Conservation (phyloP, 805 yeast species). For the Teunomyces pallodes region DNA sequence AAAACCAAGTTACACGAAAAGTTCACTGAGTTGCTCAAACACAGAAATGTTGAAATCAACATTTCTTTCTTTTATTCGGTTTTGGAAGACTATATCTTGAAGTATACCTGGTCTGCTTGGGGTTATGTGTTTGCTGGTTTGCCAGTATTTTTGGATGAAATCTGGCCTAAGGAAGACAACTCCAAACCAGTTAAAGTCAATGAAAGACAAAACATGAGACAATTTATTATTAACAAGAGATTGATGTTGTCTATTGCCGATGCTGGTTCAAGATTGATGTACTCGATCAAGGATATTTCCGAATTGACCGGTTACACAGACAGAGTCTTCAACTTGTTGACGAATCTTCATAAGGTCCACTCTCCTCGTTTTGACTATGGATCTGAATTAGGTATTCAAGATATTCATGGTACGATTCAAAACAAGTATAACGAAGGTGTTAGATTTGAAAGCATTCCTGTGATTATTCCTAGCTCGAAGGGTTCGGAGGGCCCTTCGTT, state of each 20-base stretch:
- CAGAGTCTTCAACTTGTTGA: constrained; percentile 70
- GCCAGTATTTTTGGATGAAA: constrained; percentile 71
- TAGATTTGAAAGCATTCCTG: constrained; percentile 77
- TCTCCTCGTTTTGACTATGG: constrained; percentile 56
- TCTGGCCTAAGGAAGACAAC: constrained; percentile 21
- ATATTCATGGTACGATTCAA: constrained; percentile 79
- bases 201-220: constrained; percentile 70
- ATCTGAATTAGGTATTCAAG: constrained; percentile 40
- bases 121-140: constrained; percentile 90
- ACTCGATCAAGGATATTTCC: constrained; percentile 89
- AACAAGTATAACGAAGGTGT: constrained; percentile 68
- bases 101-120: constrained; percentile 92
- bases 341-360: constrained; percentile 81
- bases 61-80: constrained; percentile 66
- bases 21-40: constrained; percentile 54
- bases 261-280: constrained; percentile 93
- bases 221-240: constrained; percentile 86
- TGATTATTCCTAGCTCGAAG: constrained; percentile 67
- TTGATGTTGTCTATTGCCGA: constrained; percentile 88
- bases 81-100: constrained; percentile 81
- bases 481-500: constrained; percentile 64
- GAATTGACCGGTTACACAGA: constrained; percentile 89
- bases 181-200: constrained; percentile 22
- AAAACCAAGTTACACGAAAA: constrained; percentile 59
- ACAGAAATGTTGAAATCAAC: constrained; percentile 52